Conservation (phyloP, 805 yeast species). For the Spathaspora hagerdaliae region DNA sequence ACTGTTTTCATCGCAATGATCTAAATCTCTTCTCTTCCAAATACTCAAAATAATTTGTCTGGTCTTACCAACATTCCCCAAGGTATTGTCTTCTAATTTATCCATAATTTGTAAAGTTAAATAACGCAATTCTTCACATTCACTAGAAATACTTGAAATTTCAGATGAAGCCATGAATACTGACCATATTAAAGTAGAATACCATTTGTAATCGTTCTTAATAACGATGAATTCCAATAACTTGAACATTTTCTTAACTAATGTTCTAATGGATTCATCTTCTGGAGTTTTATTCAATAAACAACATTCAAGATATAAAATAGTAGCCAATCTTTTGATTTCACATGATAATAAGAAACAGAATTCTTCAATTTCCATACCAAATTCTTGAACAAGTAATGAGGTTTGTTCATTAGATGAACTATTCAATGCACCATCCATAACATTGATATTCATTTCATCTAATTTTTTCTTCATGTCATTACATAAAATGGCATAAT, state of each 20-base stretch:
- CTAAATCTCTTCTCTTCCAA: slow-evolving; percentile 28
- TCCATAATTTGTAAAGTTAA: slow-evolving; percentile 20
- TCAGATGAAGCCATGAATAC: slow-evolving; percentile 23
- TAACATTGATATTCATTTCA: slow-evolving; percentile 10
- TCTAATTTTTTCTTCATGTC: slow-evolving; percentile 14
- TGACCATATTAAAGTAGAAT: slow-evolving; percentile 27
- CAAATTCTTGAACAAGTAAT: slow-evolving; percentile 1
- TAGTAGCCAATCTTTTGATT: slow-evolving; percentile 19
- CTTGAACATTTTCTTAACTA: slow-evolving; percentile 14
- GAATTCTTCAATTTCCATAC: slow-evolving; percentile 16
- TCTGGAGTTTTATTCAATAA: slow-evolving; percentile 22
- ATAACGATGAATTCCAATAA: slow-evolving; percentile 21
- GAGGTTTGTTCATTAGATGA: neutral
- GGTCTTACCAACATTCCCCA: slow-evolving; percentile 25
- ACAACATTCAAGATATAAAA: slow-evolving; percentile 23
- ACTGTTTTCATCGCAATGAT: slow-evolving; percentile 15
- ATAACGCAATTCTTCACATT: slow-evolving; percentile 25
- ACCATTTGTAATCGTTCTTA: slow-evolving; percentile 25
- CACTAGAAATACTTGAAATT: slow-evolving; percentile 16
- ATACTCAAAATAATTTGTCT: slow-evolving; percentile 16
- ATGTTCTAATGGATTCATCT: slow-evolving; percentile 10
- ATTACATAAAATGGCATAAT: slow-evolving; percentile 11
- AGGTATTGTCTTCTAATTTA: slow-evolving; percentile 18
- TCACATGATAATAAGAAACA: slow-evolving; percentile 25
- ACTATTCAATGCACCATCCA: slow-evolving; percentile 9